These are phyloP conservation scores for Colletotrichum tropicale DNA, from an alignment of 2,329 filamentous ascomycete species.

Conservation along the genomic window DNA sequence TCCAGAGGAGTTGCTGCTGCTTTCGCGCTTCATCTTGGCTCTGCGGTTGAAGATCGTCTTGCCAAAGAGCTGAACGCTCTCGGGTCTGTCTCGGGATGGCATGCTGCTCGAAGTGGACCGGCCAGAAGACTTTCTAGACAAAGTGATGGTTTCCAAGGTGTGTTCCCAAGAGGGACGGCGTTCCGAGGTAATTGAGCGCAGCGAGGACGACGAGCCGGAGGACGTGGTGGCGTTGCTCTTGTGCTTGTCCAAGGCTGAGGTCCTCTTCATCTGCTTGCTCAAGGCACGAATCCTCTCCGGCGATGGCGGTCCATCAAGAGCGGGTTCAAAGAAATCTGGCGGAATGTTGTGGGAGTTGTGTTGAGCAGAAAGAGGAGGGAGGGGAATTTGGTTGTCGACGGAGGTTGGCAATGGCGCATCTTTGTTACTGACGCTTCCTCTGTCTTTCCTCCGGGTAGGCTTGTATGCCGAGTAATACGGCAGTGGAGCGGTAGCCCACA, in stretches of 20 bases:
- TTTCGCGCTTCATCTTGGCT: constrained; percentile 56
- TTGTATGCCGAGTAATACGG: constrained; percentile 26
- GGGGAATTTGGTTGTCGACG: background rate
- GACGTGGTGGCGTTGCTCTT: constrained; percentile 53
- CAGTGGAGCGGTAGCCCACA: constrained; percentile 23
- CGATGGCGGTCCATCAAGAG: constrained; percentile 65
- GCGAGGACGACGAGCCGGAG: constrained; percentile 58
- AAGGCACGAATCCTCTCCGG: constrained; percentile 63
- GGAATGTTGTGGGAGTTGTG: constrained; percentile 22
- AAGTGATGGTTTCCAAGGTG: constrained; percentile 47
- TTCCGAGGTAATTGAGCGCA: constrained; percentile 52
- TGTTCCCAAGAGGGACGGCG: constrained; percentile 53
- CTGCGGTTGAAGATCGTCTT: constrained; percentile 64
- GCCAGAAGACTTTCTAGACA: constrained; percentile 62
- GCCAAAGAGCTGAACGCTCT: constrained; percentile 64
- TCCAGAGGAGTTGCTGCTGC: constrained; percentile 50
- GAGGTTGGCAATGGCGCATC: constrained; percentile 13
- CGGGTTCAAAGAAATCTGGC: constrained; percentile 58
- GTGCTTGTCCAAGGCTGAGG: constrained; percentile 52
- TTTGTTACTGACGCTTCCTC: constrained; percentile 15
- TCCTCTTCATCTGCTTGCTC: constrained; percentile 62
- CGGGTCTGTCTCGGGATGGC: constrained; percentile 57
- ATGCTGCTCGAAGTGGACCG: constrained; percentile 59
- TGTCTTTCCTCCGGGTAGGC: constrained; percentile 3
- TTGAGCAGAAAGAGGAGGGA: constrained; percentile 9